Conservation (phyloP, 371 early-diverging fungal species). For the Entomophthora muscae region DNA sequence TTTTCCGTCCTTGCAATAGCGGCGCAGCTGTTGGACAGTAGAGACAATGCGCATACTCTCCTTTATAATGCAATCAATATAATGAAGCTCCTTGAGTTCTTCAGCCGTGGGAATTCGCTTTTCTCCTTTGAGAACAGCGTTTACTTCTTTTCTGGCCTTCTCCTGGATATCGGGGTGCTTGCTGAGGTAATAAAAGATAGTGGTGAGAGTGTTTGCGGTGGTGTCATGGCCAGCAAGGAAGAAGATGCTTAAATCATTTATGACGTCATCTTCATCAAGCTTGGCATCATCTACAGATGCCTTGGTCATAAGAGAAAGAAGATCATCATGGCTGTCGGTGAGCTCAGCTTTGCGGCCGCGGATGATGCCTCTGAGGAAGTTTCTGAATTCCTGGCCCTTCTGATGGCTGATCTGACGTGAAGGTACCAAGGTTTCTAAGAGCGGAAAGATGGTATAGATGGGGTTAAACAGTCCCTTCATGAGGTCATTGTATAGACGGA, state of each 20-base stretch:
- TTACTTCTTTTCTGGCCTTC: not conserved
- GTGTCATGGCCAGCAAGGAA: conserved; percentile 29
- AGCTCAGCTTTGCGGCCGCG: not conserved
- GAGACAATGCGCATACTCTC: conserved; percentile 4
- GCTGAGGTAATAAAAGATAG: conserved; percentile 20
- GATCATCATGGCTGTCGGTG: not conserved
- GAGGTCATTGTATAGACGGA: not conserved
- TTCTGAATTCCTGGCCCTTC: not conserved
- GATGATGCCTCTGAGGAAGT: not conserved
- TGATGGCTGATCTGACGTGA: not conserved
- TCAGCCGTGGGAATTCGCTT: not conserved
- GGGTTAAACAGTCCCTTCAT: conserved; percentile 5
- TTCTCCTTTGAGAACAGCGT: not conserved
- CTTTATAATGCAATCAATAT: not conserved
- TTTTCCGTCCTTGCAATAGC: not conserved
- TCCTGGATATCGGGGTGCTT: conserved; percentile 4
- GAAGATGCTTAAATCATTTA: conserved; percentile 16
- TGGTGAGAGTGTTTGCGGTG: conserved; percentile 20
- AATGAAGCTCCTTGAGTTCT: not conserved
- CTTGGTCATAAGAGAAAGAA: not conserved
- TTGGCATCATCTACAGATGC: not conserved
- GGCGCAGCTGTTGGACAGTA: not conserved
- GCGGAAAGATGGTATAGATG: not conserved
- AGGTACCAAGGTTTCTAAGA: conserved; percentile 4
- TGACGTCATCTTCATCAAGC: conserved; percentile 11